Evolutionary conservation across 257 asterid genomes (phyloP).

Genomic region (Striga asiatica): DNA sequence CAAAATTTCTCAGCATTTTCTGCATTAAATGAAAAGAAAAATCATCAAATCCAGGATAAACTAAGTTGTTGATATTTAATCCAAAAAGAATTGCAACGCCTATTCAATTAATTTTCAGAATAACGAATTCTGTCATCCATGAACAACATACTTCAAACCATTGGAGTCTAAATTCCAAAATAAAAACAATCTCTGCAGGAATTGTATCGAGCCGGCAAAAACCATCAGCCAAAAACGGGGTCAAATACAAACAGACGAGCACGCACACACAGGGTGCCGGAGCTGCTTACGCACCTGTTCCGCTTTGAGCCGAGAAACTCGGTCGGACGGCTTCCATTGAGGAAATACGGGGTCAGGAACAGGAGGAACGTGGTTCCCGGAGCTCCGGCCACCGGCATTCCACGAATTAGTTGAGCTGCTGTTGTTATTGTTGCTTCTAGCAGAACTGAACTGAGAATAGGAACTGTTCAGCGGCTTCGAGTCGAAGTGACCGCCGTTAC

Average conservation of each 20-base stretch:
- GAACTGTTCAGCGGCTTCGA: slow-evolving; percentile 31
- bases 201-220: not conserved
- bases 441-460: slow-evolving; percentile 20
- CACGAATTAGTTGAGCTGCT: slow-evolving; percentile 23
- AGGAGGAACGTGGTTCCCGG: slow-evolving; percentile 29
- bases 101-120: not conserved
- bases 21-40: too few species aligned
- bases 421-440: slow-evolving; percentile 19
- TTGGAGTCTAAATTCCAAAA: slow-evolving; percentile 3
- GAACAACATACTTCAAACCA: not conserved
- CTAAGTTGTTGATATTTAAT: not conserved
- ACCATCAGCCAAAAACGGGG: not conserved
- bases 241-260: too few species aligned
- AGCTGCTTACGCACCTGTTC: slow-evolving; percentile 47
- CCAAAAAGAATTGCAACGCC: not conserved
- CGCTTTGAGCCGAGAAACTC: slow-evolving; percentile 48
- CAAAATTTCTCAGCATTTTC: not conserved
- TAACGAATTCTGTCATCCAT: not conserved
- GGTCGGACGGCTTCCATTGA: slow-evolving; percentile 77
- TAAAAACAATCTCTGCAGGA: slow-evolving; percentile 5
- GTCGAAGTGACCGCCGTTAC: slow-evolving; percentile 27
- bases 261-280: not conserved
- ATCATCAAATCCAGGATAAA: too few species aligned
- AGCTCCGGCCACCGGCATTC: slow-evolving; percentile 37
- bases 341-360: slow-evolving; percentile 48